Evolutionary conservation across 176 grass and related monocot genomes (phyloP), one percentile per base, ranked within the genome.

Genomic region (Triticum timopheevii): DNA sequence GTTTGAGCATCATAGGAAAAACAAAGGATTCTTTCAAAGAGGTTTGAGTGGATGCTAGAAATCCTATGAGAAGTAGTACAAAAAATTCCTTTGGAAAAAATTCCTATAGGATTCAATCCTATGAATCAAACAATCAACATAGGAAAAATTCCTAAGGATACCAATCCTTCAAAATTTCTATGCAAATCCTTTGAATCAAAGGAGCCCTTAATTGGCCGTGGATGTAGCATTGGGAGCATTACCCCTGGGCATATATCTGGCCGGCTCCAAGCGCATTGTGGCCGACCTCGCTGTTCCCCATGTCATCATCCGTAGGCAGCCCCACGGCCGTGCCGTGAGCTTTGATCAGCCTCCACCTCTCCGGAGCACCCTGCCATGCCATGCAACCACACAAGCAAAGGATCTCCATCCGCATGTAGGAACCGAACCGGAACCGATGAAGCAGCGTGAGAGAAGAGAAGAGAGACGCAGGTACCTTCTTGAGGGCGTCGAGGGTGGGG

Each of bases 251-350:
- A 81, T 89, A 95, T 79, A 95, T 95, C 61, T 93, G 88, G 47
- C 92, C 93, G 4, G 96, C 97, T 40, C 93, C 96, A 38, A 95
- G 92, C 71, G 96, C 96, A 12, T 96, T 96, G 82, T 96, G 96
- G 34, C 93, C 96, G 64, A 98, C 96, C 88, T 98, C 96, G 86
- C 92, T 98, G 86, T 96, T 98, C 13, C 96, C 96, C 93, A 96
- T 98, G 90, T 93, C 96, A 69, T 96, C 96, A 7, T 98, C 92
- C 28, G 76, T 91, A 0, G 97, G 97, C 77, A 98, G 88, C 16
- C 93, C 93, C 15, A 94, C 96, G 23, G 93, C 93, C 13, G 87
- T 93, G 10, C 94, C 94, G 45, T 96, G 93, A 91, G 92, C 92
- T 81, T 91, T 96, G 69, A 96, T 87, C 47, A 98, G 69, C 61